phyloP scores from a whole-genome alignment of 2,329 filamentous ascomycete species.

The Teratosphaeria nubilosa region DNA sequence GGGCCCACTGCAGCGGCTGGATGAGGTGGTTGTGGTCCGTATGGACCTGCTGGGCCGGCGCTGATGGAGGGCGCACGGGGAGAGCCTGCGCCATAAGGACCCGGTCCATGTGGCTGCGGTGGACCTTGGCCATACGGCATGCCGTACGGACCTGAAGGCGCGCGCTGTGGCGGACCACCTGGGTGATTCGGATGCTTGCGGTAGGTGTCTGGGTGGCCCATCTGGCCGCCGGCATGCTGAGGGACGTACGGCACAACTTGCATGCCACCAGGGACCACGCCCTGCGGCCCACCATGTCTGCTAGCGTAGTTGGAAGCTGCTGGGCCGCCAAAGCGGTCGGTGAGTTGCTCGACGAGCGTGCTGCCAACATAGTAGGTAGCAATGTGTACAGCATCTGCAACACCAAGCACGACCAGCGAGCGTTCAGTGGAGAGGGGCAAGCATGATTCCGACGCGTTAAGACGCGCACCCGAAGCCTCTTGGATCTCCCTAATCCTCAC shows the following conservation, averaged over 20 bases:
- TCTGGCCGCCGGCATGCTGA: slow-evolving; percentile 84
- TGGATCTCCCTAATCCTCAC: slow-evolving; percentile 96
- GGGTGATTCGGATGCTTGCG: slow-evolving; percentile 64
- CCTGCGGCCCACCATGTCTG: slow-evolving; percentile 82
- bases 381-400: slow-evolving; percentile 96
- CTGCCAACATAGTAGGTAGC: slow-evolving; percentile 97
- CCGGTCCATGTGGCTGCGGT: slow-evolving; percentile 37
- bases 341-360: slow-evolving; percentile 94
- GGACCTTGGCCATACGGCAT: slow-evolving; percentile 60
- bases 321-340: slow-evolving; percentile 89
- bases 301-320: slow-evolving; percentile 97
- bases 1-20: slow-evolving; percentile 9
- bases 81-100: slow-evolving; percentile 66
- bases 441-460: slow-evolving; percentile 93
- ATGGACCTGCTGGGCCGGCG: slow-evolving; percentile 62
- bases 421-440: slow-evolving; percentile 91
- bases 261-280: slow-evolving; percentile 92
- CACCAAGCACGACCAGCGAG: slow-evolving; percentile 94
- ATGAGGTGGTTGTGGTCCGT: slow-evolving; percentile 30
- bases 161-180: slow-evolving; percentile 56
- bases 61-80: slow-evolving; percentile 69
- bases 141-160: slow-evolving; percentile 45
- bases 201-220: slow-evolving; percentile 69
- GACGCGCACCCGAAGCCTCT: slow-evolving; percentile 87
- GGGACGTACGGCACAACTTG: slow-evolving; percentile 98